Evolutionary conservation across 306 rosid species (phyloP), one percentile per base, ranked within the genome.

Genomic region (Ceratonia siliqua): DNA sequence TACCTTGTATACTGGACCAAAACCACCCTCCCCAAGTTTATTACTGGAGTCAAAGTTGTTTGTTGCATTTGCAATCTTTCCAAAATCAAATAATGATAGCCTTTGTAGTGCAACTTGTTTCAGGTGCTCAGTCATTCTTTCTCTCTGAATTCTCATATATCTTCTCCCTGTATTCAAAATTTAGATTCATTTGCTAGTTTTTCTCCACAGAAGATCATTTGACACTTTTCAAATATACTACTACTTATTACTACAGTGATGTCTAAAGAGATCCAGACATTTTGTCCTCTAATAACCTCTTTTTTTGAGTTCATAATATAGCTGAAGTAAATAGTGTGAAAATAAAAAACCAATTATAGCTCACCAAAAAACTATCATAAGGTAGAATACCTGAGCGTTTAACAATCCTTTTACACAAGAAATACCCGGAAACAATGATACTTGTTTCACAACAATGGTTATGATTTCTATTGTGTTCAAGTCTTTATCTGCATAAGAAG

Each of bases 11-110:
- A 68, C 74, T 6, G 46, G 74, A n/a, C 74, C 74, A 46, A 68
- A 68, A 14, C 61, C 61, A 46, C 74, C 80, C 12, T 55, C 59
- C 6, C 74, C 74, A 43, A 67, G 68, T 46, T 66, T 76, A 64
- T 28, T 76, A 3, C 39, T 18, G 8, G 2, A 5, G 22, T 67
- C 43, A 46, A 76, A 66, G 15, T 56, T 5, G 46, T 67, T 43
- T 0, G 80, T 76, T 42, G 80, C 80, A 15, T 7, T 66, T 43
- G 49, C 80, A 1, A 66, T 46, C 74, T 55, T 41, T 21, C 12
- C 74, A 55, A 42, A 42, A 2, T 67, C 56, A 57, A 41, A 76
- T 54, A 76, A 21, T 4, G 75, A 73, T 1, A 76, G 27, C 61
- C 54, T 68, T 14, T 66, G 49, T 10, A 76, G 68, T 43, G 68